Base-by-base conservation (phyloP, 345 rosid species). In the Hibiscus trionum region DNA sequence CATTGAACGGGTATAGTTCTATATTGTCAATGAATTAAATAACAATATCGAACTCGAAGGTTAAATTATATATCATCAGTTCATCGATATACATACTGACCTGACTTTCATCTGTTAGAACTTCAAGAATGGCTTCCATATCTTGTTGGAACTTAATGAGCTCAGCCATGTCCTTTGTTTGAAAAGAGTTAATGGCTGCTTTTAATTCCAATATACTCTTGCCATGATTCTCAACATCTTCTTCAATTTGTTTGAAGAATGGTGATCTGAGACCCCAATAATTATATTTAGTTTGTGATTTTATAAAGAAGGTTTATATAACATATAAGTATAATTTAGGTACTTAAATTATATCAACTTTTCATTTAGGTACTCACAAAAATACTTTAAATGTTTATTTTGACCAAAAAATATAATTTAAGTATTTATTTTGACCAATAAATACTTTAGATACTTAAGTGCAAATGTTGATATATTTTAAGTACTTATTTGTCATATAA, bases 21-120 rank as follows among this genome's bases (percentile, higher is more conserved):
- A 37, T 37, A 37, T 7, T 37, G 1, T 7, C 1, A 37, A 37
- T 37, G 42, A 37, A 7, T 7, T 7, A 37, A 37, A 37, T 1
- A 1, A 37, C 6, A 2, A 3, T 31, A 31, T 31, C 35, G 0
- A 4, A 3, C 5, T 31, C 35, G 35, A 31, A 0, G 5, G 42
- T 5, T 37, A 5, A 37, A 37, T 37, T 37, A 37, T 37, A 37
- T 7, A 37, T 7, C 8, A 7, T 37, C 9, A 7, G 9, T 56
- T 0, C n/a, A 19, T 21, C 9, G 21, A 56, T 56, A 12, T 42
- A 8, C 16, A 8, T 19, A 52, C 70, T 68, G n/a, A 88, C 98
- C 89, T 92, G 99, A 57, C 94, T 80, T 83, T 89, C 91, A 59
- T 89, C 94, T 1, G 88, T 82, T 62, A 89, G 75, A 8, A 78